phyloP scores from a whole-genome alignment of 1,139 yeast genomes.

The Debaryomyces sp. region DNA sequence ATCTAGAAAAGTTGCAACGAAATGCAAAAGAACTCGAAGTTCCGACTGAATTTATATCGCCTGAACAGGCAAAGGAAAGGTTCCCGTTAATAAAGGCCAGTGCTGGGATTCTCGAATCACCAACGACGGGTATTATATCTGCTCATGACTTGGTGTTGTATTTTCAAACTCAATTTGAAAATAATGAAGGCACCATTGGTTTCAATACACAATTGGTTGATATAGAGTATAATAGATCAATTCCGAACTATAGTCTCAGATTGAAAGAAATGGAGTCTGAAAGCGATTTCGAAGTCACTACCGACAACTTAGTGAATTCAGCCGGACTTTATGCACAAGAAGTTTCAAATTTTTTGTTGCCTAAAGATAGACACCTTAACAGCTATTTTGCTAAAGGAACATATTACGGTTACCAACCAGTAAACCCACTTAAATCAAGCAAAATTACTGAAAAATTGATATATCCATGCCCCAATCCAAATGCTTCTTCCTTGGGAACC shows the following conservation, averaged over 20 bases:
- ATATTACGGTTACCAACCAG: conserved; percentile 61
- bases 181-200: conserved; percentile 66
- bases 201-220: conserved; percentile 58
- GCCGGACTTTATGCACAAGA: conserved; percentile 79
- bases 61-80: conserved; percentile 39
- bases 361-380: conserved; percentile 57
- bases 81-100: conserved; percentile 73
- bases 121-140: conserved; percentile 82
- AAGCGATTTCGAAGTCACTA: conserved; percentile 47
- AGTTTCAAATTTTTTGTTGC: conserved; percentile 69
- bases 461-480: conserved; percentile 80
- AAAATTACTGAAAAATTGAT: conserved; percentile 47
- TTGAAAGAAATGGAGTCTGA: conserved; percentile 35
- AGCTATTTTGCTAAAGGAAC: conserved; percentile 83
- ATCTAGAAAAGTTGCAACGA: conserved; percentile 54
- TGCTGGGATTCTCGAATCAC: conserved; percentile 69
- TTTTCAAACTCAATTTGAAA: conserved; percentile 54
- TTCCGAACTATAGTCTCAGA: conserved; percentile 27
- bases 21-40: conserved; percentile 57
- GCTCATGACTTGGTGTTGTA: conserved; percentile 75
- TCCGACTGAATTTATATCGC: conserved; percentile 59
- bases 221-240: conserved; percentile 30
- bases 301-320: conserved; percentile 67
- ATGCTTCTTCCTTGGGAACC: conserved; percentile 78
- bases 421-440: conserved; percentile 33